phyloP scores from a whole-genome alignment of 257 asterid species.

The Primulina huaijiensis region DNA sequence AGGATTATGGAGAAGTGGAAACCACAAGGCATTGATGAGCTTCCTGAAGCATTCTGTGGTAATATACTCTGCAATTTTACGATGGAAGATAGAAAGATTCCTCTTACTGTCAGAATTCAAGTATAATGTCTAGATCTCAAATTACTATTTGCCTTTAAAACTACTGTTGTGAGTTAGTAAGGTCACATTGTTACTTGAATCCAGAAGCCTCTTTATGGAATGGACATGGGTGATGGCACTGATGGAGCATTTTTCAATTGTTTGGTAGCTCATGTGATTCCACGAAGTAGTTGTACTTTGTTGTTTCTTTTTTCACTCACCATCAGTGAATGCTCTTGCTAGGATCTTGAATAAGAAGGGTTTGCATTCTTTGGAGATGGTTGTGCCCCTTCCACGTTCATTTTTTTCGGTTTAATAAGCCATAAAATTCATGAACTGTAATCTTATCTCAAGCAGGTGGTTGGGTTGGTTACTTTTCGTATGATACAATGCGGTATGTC shows the following conservation, averaged over 20 bases:
- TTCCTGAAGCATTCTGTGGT: constrained; percentile 96
- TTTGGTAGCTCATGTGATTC: not conserved
- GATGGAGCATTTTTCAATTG: not conserved
- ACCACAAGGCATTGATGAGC: constrained; percentile 88
- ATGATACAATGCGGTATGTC: constrained; percentile 88
- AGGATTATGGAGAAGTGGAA: constrained; percentile 85
- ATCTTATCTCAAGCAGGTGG: constrained; percentile 69
- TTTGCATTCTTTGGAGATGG: constrained; percentile 5
- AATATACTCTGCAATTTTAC: constrained; percentile 25
- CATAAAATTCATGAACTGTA: constrained; percentile 14
- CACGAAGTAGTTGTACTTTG: not conserved
- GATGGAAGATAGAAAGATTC: constrained; percentile 4
- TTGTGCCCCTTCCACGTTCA: not conserved
- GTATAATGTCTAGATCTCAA: not conserved
- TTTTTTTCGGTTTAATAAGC: constrained; percentile 2
- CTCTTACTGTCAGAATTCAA: constrained; percentile 14
- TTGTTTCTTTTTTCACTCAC: not conserved
- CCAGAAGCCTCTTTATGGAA: not conserved
- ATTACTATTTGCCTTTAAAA: not conserved
- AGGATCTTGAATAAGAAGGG: constrained; percentile 13
- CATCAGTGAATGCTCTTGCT: constrained; percentile 11
- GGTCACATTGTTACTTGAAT: not conserved
- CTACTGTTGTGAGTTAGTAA: not conserved
- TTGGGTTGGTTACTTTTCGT: constrained; percentile 98
- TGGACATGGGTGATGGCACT: not conserved